Evolutionary conservation across 257 asterid species (phyloP), one percentile per base, ranked within the genome.

Genomic region (Dorcoceras hygrometricum): DNA sequence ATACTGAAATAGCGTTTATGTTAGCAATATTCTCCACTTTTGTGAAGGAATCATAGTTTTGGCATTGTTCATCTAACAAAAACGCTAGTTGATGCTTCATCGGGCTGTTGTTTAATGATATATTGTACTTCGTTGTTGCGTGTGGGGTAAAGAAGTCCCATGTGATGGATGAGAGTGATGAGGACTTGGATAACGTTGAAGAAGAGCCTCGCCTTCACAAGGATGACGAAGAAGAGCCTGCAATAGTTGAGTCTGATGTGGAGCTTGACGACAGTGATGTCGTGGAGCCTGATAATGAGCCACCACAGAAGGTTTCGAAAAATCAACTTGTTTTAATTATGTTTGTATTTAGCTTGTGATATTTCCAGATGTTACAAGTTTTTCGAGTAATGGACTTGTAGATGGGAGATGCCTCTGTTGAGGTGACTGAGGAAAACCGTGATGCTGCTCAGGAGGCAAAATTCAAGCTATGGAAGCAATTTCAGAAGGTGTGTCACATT

Each of bases 361-460:
- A 24, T 32, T 67, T 59, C 23, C 53, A 34, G 48, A 67, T 25
- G 65, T 71, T 39, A 16, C 39, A 43, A 61, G 18, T 55, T 23
- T n/a, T 53, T 64, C 43, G 27, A 51, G 48, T 5, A 5, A 23
- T 73, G 55, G 23, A 67, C 63, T 71, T 75, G 61, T 77, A 94
- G 99, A 90, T 90, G 96, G 99, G 99, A 48, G 97, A 90, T 65
- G 58, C 97, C 11, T 86, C 95, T 4, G 81, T 77, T 24, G 99
- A 88, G 81, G 96, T 94, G 31, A 86, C 83, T 43, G 99, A 90
- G 71, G 97, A 94, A 78, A 74, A 75, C 66, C 91, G 97, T 26
- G 99, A 94, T 81, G 96, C 95, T 73, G 74, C 99, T 69, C 97
- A 90, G 79, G 99, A 87, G 79, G 89, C 93, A 94, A 94, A 71